These are phyloP conservation scores for Candida tropicalis DNA, from an alignment of 1,139 yeast genomes.

Conservation along the genomic window DNA sequence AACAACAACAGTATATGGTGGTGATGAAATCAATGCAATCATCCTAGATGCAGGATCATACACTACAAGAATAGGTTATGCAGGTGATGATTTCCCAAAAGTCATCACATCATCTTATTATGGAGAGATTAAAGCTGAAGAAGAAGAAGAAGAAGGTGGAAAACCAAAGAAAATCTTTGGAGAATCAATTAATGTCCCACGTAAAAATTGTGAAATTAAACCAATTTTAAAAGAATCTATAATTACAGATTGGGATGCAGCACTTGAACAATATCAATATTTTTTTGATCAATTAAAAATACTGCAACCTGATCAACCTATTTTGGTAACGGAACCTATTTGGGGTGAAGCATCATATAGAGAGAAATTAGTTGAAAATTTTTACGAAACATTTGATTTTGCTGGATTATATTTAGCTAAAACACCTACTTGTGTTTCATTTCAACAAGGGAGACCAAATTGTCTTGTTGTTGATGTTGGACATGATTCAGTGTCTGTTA, in stretches of 20 bases:
- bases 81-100: conserved; percentile 93
- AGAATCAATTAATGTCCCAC: conserved; percentile 57
- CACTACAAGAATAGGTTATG: conserved; percentile 83
- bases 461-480: conserved; percentile 94
- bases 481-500: conserved; percentile 77
- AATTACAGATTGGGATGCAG: conserved; percentile 74
- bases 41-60: conserved; percentile 91
- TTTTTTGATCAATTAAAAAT: conserved; percentile 51
- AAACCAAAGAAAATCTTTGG: conserved; percentile 50
- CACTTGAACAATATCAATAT: conserved; percentile 67
- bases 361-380: conserved; percentile 69
- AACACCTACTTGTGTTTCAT: conserved; percentile 86
- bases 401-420: conserved; percentile 89
- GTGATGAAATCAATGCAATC: conserved; percentile 86
- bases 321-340: conserved; percentile 79
- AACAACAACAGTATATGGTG: conserved; percentile 42
- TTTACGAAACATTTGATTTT: conserved; percentile 71
- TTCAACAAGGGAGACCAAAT: conserved; percentile 92
- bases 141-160: too few relatives aligned
- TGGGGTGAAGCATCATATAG: conserved; percentile 80
- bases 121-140: conserved; percentile 20
- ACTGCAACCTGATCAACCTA: conserved; percentile 69
- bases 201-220: conserved; percentile 52
- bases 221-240: conserved; percentile 64
- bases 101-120: conserved; percentile 69